Evolutionary conservation across 495 filamentous ascomycete genomes (phyloP).

Genomic region (Penicillium flavigenum): DNA sequence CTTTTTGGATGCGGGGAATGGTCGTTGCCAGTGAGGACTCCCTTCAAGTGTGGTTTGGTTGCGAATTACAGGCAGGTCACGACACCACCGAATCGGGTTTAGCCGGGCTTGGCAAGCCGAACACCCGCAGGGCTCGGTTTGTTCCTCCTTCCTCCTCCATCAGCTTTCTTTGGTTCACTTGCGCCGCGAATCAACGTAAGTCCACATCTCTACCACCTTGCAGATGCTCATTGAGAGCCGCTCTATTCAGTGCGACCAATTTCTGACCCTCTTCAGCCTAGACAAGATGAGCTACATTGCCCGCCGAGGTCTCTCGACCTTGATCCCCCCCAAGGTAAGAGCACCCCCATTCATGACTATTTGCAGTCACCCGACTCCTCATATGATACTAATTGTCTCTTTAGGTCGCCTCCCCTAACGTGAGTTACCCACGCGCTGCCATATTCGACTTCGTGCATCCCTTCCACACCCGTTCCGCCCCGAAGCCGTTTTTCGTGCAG

Average conservation of each 20-base stretch:
- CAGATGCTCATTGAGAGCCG: conserved; percentile 3
- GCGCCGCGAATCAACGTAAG: conserved; percentile 40
- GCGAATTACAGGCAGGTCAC: conserved; percentile 41
- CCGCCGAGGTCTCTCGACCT: conserved; percentile 88
- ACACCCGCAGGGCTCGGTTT: conserved; percentile 41
- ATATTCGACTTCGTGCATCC: conserved; percentile 13
- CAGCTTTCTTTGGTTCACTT: conserved; percentile 38
- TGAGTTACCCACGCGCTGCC: conserved; percentile 50
- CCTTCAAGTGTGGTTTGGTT: conserved; percentile 38
- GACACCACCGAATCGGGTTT: conserved; percentile 41
- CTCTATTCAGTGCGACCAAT: conserved; percentile 20
- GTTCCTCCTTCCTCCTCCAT: conserved; percentile 34
- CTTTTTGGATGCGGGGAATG: conserved; percentile 25
- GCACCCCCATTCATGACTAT: conserved; percentile 12
- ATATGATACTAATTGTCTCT: conserved; percentile 31
- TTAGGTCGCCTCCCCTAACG: conserved; percentile 86
- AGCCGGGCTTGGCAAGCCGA: conserved; percentile 42
- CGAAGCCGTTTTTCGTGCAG: conserved; percentile 27
- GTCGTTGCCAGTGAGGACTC: conserved; percentile 20
- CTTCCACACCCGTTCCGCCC: conserved; percentile 23
- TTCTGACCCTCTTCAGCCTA: conserved; percentile 38
- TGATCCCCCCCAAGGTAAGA: conserved; percentile 95
- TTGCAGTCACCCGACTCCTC: neutral
- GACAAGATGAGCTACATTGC: conserved; percentile 86
- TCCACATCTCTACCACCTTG: neutral